Evolutionary conservation across 208 protist species (phyloP).

Genomic region (Wallacemonas rigidus): DNA sequence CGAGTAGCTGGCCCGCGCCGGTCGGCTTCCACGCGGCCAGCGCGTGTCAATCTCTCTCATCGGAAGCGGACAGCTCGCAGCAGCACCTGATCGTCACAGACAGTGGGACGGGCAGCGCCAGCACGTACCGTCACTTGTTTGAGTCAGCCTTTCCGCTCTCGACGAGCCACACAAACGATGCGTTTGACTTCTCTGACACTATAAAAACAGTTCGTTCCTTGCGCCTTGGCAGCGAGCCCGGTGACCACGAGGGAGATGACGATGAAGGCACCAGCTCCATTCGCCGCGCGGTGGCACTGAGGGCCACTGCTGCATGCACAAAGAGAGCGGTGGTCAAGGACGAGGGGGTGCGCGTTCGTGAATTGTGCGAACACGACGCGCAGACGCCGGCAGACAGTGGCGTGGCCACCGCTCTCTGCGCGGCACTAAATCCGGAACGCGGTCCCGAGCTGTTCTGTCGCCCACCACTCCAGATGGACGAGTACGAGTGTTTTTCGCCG

Average conservation of each 20-base stretch:
- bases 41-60: conserved; percentile 2
- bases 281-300: too few relatives aligned
- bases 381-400: too few relatives aligned
- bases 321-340: too few relatives aligned
- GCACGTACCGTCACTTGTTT: neutral
- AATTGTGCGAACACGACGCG: too few relatives aligned
- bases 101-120: conserved; percentile 9
- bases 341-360: too few relatives aligned
- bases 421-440: too few relatives aligned
- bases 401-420: too few relatives aligned
- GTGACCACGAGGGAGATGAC: neutral
- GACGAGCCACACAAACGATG: neutral
- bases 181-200: neutral
- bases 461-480: too few relatives aligned
- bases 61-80: conserved; percentile 9
- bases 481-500: too few relatives aligned
- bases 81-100: conserved; percentile 4
- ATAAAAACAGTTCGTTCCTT: neutral
- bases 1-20: neutral
- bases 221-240: conserved; percentile 3
- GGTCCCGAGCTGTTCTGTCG: too few relatives aligned
- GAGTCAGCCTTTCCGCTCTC: conserved; percentile 5
- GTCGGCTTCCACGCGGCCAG: neutral
- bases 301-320: too few relatives aligned
- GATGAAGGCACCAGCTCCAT: neutral